These are phyloP conservation scores for Neonectria magnoliae DNA, from an alignment of 2,329 filamentous ascomycete species.

Conservation along the genomic window DNA sequence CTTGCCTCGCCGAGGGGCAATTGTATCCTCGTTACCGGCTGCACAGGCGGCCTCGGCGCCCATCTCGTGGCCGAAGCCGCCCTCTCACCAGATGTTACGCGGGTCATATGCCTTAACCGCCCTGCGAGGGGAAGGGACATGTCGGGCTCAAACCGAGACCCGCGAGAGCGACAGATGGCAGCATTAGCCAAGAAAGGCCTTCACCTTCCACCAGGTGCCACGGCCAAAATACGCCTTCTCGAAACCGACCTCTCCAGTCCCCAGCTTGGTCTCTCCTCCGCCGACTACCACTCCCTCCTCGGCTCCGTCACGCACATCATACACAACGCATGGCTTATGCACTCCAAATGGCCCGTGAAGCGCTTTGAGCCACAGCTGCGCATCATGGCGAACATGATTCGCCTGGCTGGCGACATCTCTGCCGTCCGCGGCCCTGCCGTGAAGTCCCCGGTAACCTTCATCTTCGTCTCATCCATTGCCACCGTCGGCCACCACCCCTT, in stretches of 20 bases:
- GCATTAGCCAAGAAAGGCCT: background rate
- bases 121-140: background rate
- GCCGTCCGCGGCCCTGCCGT: slow-evolving; percentile 7
- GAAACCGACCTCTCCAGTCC: background rate
- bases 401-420: slow-evolving; percentile 46
- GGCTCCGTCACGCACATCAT: slow-evolving; percentile 4
- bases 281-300: background rate
- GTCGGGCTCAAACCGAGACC: background rate
- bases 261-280: background rate
- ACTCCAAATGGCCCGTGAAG: background rate
- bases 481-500: slow-evolving; percentile 46
- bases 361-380: slow-evolving; percentile 5
- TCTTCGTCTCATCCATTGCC: slow-evolving; percentile 55
- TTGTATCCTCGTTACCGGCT: background rate
- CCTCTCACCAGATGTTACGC: background rate
- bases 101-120: background rate
- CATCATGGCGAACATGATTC: background rate
- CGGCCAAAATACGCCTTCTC: background rate
- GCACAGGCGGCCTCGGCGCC: background rate
- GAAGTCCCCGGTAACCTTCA: slow-evolving; percentile 44
- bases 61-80: background rate
- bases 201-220: background rate
- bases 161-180: background rate
- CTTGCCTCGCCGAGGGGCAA: background rate
- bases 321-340: slow-evolving; percentile 14